phyloP scores from a whole-genome alignment of 371 early-diverging fungal species.

The Parasitella parasitica region DNA sequence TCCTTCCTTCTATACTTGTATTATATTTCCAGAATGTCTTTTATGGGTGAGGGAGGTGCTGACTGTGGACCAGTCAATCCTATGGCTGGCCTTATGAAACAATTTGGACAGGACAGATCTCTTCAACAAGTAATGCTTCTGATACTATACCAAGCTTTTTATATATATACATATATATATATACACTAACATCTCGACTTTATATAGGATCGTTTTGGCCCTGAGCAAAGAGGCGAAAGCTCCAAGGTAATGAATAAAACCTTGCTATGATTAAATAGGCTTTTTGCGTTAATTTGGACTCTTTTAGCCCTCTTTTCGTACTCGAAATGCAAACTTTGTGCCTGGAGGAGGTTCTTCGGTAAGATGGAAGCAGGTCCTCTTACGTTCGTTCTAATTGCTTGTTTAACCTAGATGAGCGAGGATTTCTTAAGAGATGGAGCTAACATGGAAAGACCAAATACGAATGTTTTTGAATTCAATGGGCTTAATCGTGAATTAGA shows the following conservation, averaged over 20 bases:
- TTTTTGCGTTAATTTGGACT: no score
- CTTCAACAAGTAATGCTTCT: slow-evolving; percentile 81
- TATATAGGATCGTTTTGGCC: slow-evolving; percentile 63
- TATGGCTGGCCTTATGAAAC: slow-evolving; percentile 75
- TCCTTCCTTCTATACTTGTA: neutral
- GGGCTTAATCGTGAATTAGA: slow-evolving; percentile 61
- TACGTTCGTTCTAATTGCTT: neutral
- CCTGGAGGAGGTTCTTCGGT: neutral
- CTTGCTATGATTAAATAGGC: no score
- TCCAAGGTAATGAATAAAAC: slow-evolving; percentile 44
- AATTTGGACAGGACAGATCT: slow-evolving; percentile 74
- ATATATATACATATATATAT: neutral
- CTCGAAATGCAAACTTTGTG: slow-evolving; percentile 9
- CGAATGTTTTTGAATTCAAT: slow-evolving; percentile 53
- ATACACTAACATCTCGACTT: neutral
- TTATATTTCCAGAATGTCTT: slow-evolving; percentile 19
- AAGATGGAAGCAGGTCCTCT: neutral
- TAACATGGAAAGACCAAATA: slow-evolving; percentile 31
- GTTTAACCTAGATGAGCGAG: slow-evolving; percentile 24
- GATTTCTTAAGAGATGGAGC: slow-evolving; percentile 45
- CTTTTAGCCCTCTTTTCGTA: slow-evolving; percentile 33
- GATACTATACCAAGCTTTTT: neutral
- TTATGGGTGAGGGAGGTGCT: slow-evolving; percentile 44
- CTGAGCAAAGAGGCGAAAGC: slow-evolving; percentile 52
- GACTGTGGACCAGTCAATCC: slow-evolving; percentile 83